Evolutionary conservation across 2,329 filamentous ascomycete genomes (phyloP).

Genomic region (Exserohilum rostratum): DNA sequence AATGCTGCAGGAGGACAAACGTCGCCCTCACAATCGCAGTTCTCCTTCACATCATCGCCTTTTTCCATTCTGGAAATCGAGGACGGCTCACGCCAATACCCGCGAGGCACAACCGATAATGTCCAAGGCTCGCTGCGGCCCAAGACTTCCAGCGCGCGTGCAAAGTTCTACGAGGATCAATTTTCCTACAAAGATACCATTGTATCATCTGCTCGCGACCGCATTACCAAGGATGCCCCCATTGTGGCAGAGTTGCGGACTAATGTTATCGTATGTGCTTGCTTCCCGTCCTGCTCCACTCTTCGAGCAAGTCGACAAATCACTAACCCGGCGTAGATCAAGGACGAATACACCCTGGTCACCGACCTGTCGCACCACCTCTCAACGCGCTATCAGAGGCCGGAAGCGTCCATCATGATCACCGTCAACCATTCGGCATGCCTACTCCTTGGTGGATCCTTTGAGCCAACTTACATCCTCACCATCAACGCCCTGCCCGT

Average conservation of each 20-base stretch:
- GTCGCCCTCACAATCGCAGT: constrained; percentile 45
- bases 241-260: constrained; percentile 57
- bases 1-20: constrained; percentile 30
- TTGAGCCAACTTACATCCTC: constrained; percentile 80
- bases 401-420: constrained; percentile 75
- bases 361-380: constrained; percentile 75
- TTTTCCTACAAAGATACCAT: constrained; percentile 47
- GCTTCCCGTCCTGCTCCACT: constrained; percentile 16
- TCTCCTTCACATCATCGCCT: constrained; percentile 46
- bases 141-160: constrained; percentile 32
- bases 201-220: constrained; percentile 48
- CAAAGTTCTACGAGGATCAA: constrained; percentile 47
- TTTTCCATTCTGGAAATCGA: constrained; percentile 36
- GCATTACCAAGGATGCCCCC: constrained; percentile 53
- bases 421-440: constrained; percentile 77
- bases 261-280: constrained; percentile 57
- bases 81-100: constrained; percentile 17
- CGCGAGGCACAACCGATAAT: constrained; percentile 28
- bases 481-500: constrained; percentile 73
- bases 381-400: constrained; percentile 75
- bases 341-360: constrained; percentile 76
- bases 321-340: constrained; percentile 60
- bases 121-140: constrained; percentile 24
- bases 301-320: constrained; percentile 11
- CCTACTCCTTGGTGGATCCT: constrained; percentile 75